Base-by-base conservation (phyloP, 2,329 filamentous ascomycete species). In the Remersonia thermophila region DNA sequence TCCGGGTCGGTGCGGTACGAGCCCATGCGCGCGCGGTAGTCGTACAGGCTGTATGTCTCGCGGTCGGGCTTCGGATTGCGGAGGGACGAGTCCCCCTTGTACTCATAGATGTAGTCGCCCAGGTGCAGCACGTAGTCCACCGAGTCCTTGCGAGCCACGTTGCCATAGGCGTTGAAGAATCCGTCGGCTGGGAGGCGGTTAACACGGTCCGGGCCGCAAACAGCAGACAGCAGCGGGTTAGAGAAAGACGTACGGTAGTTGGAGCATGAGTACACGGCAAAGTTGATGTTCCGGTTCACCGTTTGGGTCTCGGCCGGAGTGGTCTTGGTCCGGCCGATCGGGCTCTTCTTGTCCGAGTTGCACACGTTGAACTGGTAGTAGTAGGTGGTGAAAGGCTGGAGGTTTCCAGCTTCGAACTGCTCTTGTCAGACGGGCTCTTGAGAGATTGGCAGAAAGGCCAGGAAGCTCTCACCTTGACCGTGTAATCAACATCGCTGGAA, bases 401-500 rank as follows among this genome's bases (percentile, higher is more conserved):
- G 53, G 11, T 69, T 67, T 33, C 57, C 66, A 1, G 79, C 80
- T 54, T 84, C 79, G 11, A 83, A 70, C 66, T 77, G 35, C 12
- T 15, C 11, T 11, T 14, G 7, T 28, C 10, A 30, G 39, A n/a
- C n/a, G n/a, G n/a, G n/a, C n/a, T n/a, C n/a, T n/a, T n/a, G n/a
- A n/a, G n/a, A n/a, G n/a, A n/a, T n/a, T n/a, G n/a, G n/a, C n/a
- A n/a, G n/a, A n/a, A n/a, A 23, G 9, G 20, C 5, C 5, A 9
- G 20, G 9, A 23, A 23, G 9, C 9, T 11, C 20, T 26, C 12
- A 37, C 73, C 65, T 83, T 83, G 41, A 84, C 62, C 0, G 80
- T 85, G 51, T 77, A 86, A 51, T 86, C 81, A 32, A 85, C 72
- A 51, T 85, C 80, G 1, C 72, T 80, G 26, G 69, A 80, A 0